Evolutionary conservation across 2,329 filamentous ascomycete genomes (phyloP), one percentile per base, ranked within the genome.

Genomic region (Sporothrix curviconia): DNA sequence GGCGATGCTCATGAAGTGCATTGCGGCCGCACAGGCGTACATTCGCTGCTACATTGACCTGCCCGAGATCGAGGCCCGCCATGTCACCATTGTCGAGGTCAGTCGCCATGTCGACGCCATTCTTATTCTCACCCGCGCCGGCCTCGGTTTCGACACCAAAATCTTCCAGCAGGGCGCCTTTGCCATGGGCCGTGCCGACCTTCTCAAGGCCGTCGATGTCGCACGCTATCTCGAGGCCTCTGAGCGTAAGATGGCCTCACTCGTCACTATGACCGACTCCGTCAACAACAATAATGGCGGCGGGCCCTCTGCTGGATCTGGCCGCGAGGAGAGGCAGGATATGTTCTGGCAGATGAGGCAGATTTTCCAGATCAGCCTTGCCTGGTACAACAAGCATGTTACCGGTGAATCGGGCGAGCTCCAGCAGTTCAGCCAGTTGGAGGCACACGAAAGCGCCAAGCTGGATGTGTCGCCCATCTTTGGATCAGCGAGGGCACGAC

Each of bases 51-150:
- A 60, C 46, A 17, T 64, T 2, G 58, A 25, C 1, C 39, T 64
- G 19, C 49, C 62, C 11, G 24, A 59, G 4, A 32, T 34, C 3
- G 49, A 50, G 4, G 32, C 62, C 9, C 58, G 52, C 34, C 44
- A 54, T 22, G 42, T 56, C 17, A 62, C 60, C 17, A 59, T 63
- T 36, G 17, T 62, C 11, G 63, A 64, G 30, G 36, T 62, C 36
- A 59, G 59, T 39, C 57, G 55, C 22, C 60, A 64, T 42, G 47
- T 64, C 9, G 62, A 65, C 22, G 54, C 59, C 14, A n/a, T 64
- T 14, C 50, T 64, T 1, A 19, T 63, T 1, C 61, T 64, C 2
- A 49, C 57, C 17, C 62, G 62, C 5, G 53, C 54, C 36, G 46
- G 50, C 8, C 39, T 63, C 22, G 58, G 57, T 2, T 44, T 50